Evolutionary conservation across 495 filamentous ascomycete genomes (phyloP), one percentile per base, ranked within the genome.

Genomic region (Wilcoxina mikolae): DNA sequence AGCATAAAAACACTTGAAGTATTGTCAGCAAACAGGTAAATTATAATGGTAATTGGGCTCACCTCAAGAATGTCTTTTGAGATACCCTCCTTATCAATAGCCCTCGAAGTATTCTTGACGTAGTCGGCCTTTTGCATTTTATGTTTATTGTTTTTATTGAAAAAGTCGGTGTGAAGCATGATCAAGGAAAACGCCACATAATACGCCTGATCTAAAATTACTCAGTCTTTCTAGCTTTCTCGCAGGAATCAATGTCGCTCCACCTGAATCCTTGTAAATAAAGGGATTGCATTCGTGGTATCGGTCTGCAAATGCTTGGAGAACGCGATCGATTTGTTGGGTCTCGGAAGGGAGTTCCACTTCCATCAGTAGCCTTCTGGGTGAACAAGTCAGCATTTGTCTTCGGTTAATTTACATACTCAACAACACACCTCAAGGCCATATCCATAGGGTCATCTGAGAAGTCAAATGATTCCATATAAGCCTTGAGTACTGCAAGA

Each of bases 261-360:
- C 70, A 80, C 78, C 78, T n/a, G 87, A 77, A 31, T 80, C 79
- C 20, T 82, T 80, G 67, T 94, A 99, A 47, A 99, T 90, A 4
- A 89, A 90, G 1, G 93, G 89, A 63, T 99, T 99, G 69, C 91
- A 99, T 67, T 99, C 93, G 59, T 95, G 86, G 65, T 96, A 99
- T 54, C 91, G 79, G 65, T 96, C 89, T 1, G 91, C 87, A 71
- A 99, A 96, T 7, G 85, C 82, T 65, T 96, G 85, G 38, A 99
- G 70, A 54, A 90, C 88, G 44, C 91, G 79, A 64, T 96, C 91
- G 54, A 99, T 95, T 61, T 99, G 91, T 68, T 99, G 91, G 0
- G 91, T 95, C 70, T 99, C 91, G 58, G 90, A 93, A 4, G 91
- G 91, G 31, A 99, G 68, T 68, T 96, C 90, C 15, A 90, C 88